These are phyloP conservation scores for Cystobasidium onofrii DNA, from an alignment of 768 basidiomycete genomes.

Conservation along the genomic window DNA sequence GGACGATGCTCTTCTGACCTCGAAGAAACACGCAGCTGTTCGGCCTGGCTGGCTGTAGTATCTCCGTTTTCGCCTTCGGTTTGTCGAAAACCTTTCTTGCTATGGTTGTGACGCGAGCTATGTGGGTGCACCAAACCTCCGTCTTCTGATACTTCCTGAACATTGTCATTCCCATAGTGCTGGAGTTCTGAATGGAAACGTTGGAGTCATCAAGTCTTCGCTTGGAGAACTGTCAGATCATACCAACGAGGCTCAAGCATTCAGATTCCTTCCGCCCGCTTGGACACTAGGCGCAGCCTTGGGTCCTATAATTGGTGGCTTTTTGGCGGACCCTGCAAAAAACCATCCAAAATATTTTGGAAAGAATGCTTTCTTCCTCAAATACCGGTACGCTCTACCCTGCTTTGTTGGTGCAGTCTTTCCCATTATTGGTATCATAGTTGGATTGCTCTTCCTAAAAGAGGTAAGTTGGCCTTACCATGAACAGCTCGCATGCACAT, in stretches of 20 bases:
- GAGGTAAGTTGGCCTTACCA: conserved; percentile 35
- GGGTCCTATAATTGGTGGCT: conserved; percentile 40
- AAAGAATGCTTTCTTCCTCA: conserved; percentile 27
- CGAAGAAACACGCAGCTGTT: conserved; percentile 17
- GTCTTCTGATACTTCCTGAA: too few species aligned
- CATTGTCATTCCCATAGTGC: neutral
- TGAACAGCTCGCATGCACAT: too few species aligned
- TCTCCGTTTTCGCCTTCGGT: conserved; percentile 38
- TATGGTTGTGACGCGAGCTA: conserved; percentile 34
- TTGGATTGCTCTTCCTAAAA: conserved; percentile 38
- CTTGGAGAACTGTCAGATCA: conserved; percentile 39
- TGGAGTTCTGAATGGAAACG: conserved; percentile 16
- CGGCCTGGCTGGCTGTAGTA: conserved; percentile 36
- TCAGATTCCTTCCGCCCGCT: conserved; percentile 38
- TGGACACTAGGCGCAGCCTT: conserved; percentile 33
- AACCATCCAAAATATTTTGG: conserved; percentile 34
- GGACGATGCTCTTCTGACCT: neutral
- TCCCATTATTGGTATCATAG: conserved; percentile 34
- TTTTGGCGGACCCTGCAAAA: conserved; percentile 35
- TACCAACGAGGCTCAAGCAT: conserved; percentile 38
- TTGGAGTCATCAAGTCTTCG: conserved; percentile 34
- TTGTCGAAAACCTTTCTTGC: conserved; percentile 19
- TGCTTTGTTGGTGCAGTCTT: conserved; percentile 39
- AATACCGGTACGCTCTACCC: conserved; percentile 37
- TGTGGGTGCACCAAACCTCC: conserved; percentile 34